Conservation (phyloP, 2,329 filamentous ascomycete genomes). For the Emmonsiellopsis sp. region DNA sequence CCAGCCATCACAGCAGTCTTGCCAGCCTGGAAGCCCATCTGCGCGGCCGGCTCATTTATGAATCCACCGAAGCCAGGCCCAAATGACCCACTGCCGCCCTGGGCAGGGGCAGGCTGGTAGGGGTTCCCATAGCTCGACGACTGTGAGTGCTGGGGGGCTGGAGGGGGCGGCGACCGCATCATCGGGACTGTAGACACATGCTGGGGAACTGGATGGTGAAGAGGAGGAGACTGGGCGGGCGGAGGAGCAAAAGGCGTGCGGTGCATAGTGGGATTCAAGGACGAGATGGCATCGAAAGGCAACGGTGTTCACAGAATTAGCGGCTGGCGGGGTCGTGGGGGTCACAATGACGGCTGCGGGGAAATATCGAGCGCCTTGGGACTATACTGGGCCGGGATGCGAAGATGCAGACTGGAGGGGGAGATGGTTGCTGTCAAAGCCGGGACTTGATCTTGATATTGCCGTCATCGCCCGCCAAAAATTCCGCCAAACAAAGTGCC, state of each 20-base stretch:
- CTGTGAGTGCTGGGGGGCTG: slow-evolving; percentile 62
- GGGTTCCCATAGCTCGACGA: slow-evolving; percentile 42
- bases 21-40: slow-evolving; percentile 90
- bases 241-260: slow-evolving; percentile 70
- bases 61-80: slow-evolving; percentile 72
- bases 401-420: not conserved
- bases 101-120: slow-evolving; percentile 37
- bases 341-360: not conserved
- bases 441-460: not conserved
- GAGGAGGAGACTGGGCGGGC: slow-evolving; percentile 70
- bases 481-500: not conserved
- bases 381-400: no score
- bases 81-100: slow-evolving; percentile 33
- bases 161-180: slow-evolving; percentile 83
- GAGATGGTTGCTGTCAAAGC: no score
- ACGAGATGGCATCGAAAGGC: slow-evolving; percentile 1
- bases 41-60: slow-evolving; percentile 89
- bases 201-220: slow-evolving; percentile 95
- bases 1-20: slow-evolving; percentile 86
- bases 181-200: slow-evolving; percentile 98
- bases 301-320: not conserved
- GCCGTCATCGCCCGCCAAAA: not conserved
- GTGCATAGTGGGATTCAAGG: slow-evolving; percentile 57
- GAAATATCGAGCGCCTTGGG: not conserved
- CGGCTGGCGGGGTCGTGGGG: not conserved